Evolutionary conservation across 169 alveolate genomes (phyloP).

Genomic region (Perkinsus chesapeaki): DNA sequence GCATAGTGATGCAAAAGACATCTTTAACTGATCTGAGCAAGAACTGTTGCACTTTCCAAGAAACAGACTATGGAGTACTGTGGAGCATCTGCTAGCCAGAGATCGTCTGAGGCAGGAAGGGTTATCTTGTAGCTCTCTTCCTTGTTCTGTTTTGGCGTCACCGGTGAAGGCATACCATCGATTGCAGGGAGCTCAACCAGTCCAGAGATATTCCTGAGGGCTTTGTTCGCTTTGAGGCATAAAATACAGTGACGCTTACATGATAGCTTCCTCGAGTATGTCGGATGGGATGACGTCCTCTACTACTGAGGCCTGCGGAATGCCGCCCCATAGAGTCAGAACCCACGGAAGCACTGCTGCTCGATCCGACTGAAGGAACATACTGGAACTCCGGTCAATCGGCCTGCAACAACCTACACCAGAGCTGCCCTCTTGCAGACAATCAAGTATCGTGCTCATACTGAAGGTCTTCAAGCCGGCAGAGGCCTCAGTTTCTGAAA

Average conservation of each 20-base stretch:
- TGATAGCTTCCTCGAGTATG: background rate
- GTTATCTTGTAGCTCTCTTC: background rate
- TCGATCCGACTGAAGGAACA: background rate
- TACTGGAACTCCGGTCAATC: no score
- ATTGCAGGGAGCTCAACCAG: background rate
- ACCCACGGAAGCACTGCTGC: background rate
- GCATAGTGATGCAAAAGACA: slow-evolving; percentile 71
- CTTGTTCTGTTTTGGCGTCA: background rate
- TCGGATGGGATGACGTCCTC: background rate
- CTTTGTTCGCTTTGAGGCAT: background rate
- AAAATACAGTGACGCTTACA: background rate
- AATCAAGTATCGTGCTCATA: no score
- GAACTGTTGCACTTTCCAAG: background rate
- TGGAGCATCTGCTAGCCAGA: background rate
- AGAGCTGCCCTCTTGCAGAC: no score
- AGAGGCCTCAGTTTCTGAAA: no score
- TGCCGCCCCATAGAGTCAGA: background rate
- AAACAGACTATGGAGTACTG: background rate
- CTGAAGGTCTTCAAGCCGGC: no score
- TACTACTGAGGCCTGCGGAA: no score
- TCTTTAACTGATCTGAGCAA: slow-evolving; percentile 26
- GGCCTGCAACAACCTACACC: no score
- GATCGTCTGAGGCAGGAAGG: background rate
- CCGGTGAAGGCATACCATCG: no score
- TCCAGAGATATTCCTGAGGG: background rate